Percentiles rank a stretch among this genome's conserved stretches.
These are phyloP conservation scores for Apophysomyces variabilis DNA, from an alignment of 371 early-diverging fungal species.

Conservation along the genomic window DNA sequence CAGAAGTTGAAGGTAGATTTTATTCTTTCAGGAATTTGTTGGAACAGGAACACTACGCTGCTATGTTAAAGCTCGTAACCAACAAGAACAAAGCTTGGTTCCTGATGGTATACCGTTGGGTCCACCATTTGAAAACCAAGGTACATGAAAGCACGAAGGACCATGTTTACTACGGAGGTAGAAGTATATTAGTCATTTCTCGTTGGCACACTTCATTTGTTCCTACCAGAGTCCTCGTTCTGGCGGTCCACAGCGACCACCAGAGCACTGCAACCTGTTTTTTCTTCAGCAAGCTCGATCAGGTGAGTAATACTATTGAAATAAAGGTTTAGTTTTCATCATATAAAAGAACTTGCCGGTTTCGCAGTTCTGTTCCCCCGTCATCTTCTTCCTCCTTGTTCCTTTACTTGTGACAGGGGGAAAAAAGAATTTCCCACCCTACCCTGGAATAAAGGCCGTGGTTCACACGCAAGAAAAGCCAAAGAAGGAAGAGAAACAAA, in stretches of 20 bases:
- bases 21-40: background rate
- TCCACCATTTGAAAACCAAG: slow-evolving; percentile 56
- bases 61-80: slow-evolving; percentile 34
- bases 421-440: slow-evolving; percentile 6
- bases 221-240: slow-evolving; percentile 17
- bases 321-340: background rate
- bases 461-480: slow-evolving; percentile 6
- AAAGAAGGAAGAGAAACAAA: slow-evolving; percentile 8
- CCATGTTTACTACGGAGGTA: slow-evolving; percentile 11
- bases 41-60: background rate
- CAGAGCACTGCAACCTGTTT: slow-evolving; percentile 43
- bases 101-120: slow-evolving; percentile 47
- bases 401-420: slow-evolving; percentile 11
- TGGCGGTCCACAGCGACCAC: slow-evolving; percentile 41
- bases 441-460: slow-evolving; percentile 10
- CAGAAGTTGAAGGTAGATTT: too few relatives aligned
- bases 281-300: slow-evolving; percentile 56
- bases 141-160: slow-evolving; percentile 54
- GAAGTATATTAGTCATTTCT: slow-evolving; percentile 11
- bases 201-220: background rate
- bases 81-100: slow-evolving; percentile 39
- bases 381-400: slow-evolving; percentile 6
- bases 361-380: slow-evolving; percentile 7
- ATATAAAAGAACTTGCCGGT: background rate
- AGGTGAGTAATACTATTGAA: slow-evolving; percentile 44